These are phyloP conservation scores for Exophiala oligosperma DNA, from an alignment of 2,329 filamentous ascomycete species.

Conservation along the genomic window DNA sequence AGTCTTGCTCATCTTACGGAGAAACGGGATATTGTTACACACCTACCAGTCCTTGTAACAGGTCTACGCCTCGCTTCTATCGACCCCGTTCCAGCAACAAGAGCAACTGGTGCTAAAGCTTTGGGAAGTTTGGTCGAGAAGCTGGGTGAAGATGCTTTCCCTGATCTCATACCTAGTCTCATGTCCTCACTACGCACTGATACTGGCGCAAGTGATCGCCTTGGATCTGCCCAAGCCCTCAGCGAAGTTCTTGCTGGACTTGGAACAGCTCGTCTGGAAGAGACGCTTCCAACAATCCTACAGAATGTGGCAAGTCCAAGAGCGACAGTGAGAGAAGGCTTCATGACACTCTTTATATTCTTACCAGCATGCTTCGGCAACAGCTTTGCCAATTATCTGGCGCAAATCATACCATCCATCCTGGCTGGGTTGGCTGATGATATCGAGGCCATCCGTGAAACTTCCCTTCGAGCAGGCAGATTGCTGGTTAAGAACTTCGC, in stretches of 20 bases:
- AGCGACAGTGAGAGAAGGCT: constrained; percentile 87
- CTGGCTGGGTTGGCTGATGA: constrained; percentile 93
- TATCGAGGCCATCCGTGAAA: constrained; percentile 93
- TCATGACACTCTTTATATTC: constrained; percentile 99
- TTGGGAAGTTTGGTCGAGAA: constrained; percentile 97
- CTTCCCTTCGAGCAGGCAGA: constrained; percentile 88
- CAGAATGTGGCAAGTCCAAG: constrained; percentile 95
- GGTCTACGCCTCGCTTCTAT: constrained; percentile 87
- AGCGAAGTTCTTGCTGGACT: constrained; percentile 94
- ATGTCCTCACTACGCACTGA: constrained; percentile 98
- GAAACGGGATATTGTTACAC: constrained; percentile 86
- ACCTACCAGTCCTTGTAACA: constrained; percentile 88
- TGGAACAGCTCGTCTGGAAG: constrained; percentile 87
- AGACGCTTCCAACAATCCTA: constrained; percentile 91
- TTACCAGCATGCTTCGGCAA: constrained; percentile 98
- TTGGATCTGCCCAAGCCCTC: constrained; percentile 94
- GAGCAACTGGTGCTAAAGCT: constrained; percentile 93
- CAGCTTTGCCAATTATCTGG: constrained; percentile 94
- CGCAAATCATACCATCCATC: constrained; percentile 93
- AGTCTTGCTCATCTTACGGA: constrained; percentile 96
- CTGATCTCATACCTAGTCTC: constrained; percentile 93
- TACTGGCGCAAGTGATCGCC: constrained; percentile 89
- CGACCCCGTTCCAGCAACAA: constrained; percentile 92
- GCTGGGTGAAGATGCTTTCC: constrained; percentile 91
- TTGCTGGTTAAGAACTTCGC: constrained; percentile 98